Evolutionary conservation across 2,329 filamentous ascomycete genomes (phyloP).

Genomic region (Phoma herbarum): DNA sequence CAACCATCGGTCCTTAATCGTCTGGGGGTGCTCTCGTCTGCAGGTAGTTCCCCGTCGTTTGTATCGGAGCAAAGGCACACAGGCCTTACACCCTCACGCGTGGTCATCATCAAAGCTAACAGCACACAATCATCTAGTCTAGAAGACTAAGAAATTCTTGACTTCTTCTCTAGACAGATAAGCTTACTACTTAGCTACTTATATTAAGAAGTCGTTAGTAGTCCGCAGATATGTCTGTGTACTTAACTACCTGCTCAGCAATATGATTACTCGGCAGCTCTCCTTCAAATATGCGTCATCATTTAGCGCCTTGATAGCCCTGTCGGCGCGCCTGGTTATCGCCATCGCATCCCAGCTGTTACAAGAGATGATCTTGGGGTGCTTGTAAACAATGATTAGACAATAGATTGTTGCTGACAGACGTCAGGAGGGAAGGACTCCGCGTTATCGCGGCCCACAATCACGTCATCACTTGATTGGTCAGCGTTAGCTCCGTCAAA

Average conservation of each 20-base stretch:
- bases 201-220: background rate
- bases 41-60: no score
- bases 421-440: slow-evolving; percentile 3
- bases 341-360: background rate
- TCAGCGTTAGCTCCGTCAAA: slow-evolving; percentile 4
- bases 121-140: background rate
- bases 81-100: no score
- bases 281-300: background rate
- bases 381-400: background rate
- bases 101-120: background rate
- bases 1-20: no score
- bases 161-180: background rate
- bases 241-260: background rate
- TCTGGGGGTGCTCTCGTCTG: no score
- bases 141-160: background rate
- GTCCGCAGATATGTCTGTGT: background rate
- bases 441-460: slow-evolving; percentile 15
- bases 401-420: background rate
- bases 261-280: background rate
- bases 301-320: background rate
- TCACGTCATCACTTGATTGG: slow-evolving; percentile 23
- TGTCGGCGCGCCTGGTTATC: background rate
- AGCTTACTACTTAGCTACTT: background rate
- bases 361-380: background rate
- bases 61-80: no score